These are phyloP conservation scores for Kurtzmaniella natalensis DNA, from an alignment of 1,139 yeast species.

Conservation along the genomic window DNA sequence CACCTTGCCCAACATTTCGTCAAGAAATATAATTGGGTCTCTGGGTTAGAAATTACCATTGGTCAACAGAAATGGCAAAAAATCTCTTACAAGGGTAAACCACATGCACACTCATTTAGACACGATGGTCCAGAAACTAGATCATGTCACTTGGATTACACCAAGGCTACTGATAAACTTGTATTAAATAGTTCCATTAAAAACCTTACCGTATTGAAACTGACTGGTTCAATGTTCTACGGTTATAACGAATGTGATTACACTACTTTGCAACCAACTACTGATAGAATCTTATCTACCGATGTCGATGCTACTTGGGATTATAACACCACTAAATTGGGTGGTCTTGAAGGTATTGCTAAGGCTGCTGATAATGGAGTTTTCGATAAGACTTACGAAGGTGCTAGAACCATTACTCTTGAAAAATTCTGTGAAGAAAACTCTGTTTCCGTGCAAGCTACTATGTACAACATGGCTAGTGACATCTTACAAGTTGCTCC, in stretches of 20 bases:
- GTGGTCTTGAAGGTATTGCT: constrained; percentile 47
- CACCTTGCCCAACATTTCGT: constrained; percentile 79
- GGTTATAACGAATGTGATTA: constrained; percentile 83
- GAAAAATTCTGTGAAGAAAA: constrained; percentile 78
- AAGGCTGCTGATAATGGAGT: constrained; percentile 54
- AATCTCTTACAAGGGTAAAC: constrained; percentile 65
- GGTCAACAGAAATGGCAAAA: constrained; percentile 77
- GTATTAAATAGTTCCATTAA: constrained; percentile 65
- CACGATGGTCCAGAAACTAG: constrained; percentile 84
- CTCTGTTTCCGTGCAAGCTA: constrained; percentile 90
- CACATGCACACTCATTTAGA: constrained; percentile 78
- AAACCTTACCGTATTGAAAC: constrained; percentile 82
- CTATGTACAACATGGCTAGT: constrained; percentile 88
- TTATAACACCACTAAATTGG: constrained; percentile 48
- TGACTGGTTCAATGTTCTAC: constrained; percentile 92
- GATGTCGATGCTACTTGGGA: constrained; percentile 78
- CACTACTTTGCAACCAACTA: constrained; percentile 79
- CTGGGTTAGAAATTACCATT: constrained; percentile 63
- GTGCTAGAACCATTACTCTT: constrained; percentile 66
- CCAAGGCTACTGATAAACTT: constrained; percentile 45
- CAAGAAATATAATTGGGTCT: constrained; percentile 68
- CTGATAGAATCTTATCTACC: constrained; percentile 82
- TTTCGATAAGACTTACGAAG: constrained; percentile 57
- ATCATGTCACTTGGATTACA: constrained; percentile 52
- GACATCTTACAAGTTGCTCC: constrained; percentile 60